These are phyloP conservation scores for Suillus bovinus DNA, from an alignment of 768 basidiomycete species.

Conservation along the genomic window DNA sequence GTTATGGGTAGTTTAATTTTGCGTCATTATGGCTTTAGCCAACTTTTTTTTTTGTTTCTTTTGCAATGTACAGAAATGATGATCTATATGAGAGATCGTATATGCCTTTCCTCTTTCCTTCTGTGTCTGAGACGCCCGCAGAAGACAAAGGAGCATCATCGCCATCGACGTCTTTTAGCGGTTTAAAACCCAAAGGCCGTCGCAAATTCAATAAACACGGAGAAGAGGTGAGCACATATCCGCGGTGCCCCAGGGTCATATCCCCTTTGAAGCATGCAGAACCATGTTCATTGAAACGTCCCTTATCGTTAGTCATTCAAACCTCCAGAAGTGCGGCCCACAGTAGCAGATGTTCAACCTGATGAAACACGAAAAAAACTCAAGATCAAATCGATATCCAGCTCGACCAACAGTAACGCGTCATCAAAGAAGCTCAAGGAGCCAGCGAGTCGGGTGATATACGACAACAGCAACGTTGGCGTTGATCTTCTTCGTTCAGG, in stretches of 20 bases:
- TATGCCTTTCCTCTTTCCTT: constrained; percentile 62
- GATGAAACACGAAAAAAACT: constrained; percentile 4
- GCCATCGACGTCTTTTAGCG: constrained; percentile 16
- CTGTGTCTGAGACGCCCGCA: constrained; percentile 28
- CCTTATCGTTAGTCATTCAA: constrained; percentile 19
- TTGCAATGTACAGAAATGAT: neutral
- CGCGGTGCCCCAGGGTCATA: constrained; percentile 3
- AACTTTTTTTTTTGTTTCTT: too few species aligned
- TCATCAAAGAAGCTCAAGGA: constrained; percentile 4
- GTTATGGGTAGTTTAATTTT: constrained; percentile 9
- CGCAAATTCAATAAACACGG: constrained; percentile 54
- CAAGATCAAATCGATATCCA: constrained; percentile 20
- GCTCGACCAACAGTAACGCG: constrained; percentile 16
- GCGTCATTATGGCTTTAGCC: neutral
- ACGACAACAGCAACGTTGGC: constrained; percentile 49
- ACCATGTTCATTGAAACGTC: constrained; percentile 20
- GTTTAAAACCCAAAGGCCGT: constrained; percentile 44
- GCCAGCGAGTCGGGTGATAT: constrained; percentile 31
- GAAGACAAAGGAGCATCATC: constrained; percentile 16
- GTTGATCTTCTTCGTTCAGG: constrained; percentile 45
- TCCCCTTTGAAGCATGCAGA: constrained; percentile 18
- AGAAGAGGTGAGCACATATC: constrained; percentile 36
- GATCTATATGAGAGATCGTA: constrained; percentile 57
- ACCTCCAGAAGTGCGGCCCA: constrained; percentile 4
- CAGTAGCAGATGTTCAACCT: neutral